These are phyloP conservation scores for Cyberlindnera euphorbiiphila DNA, from an alignment of 805 yeast species.

Conservation along the genomic window DNA sequence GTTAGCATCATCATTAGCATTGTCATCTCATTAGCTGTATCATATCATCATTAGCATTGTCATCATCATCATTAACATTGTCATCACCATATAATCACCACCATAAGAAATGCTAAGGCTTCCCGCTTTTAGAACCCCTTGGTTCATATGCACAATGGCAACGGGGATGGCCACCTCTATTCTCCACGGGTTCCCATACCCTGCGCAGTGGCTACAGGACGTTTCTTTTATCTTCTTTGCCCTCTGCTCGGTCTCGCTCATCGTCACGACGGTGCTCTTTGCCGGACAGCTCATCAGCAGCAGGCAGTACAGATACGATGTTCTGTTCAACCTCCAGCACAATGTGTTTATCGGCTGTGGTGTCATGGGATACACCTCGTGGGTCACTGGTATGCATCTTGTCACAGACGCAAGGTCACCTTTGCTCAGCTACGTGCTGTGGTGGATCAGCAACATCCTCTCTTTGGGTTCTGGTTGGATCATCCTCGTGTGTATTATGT, in stretches of 20 bases:
- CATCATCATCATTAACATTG: too few relatives aligned
- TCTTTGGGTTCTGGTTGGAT: conserved; percentile 61
- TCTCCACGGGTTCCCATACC: conserved; percentile 63
- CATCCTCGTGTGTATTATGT: conserved; percentile 42
- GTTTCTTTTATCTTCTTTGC: conserved; percentile 64
- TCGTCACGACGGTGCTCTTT: conserved; percentile 40
- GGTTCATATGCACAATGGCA: conserved; percentile 82
- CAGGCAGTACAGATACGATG: conserved; percentile 27
- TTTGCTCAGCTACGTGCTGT: conserved; percentile 53
- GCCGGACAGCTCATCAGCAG: conserved; percentile 32
- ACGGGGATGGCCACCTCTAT: conserved; percentile 67
- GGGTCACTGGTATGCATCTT: conserved; percentile 52
- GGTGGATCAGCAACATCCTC: conserved; percentile 65
- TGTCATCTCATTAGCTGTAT: too few relatives aligned
- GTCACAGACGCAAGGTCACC: conserved; percentile 36
- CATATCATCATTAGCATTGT: too few relatives aligned
- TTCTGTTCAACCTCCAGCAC: conserved; percentile 35
- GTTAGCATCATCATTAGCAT: too few relatives aligned
- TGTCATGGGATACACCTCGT: conserved; percentile 74
- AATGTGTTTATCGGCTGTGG: conserved; percentile 72
- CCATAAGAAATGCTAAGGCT: neutral
- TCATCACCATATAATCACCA: too few relatives aligned
- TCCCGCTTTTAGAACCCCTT: conserved; percentile 24
- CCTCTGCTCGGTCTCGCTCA: conserved; percentile 45
- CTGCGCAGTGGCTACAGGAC: conserved; percentile 51